A percentile compares a stretch with the other conserved stretches of the same genome.
phyloP scores from a whole-genome alignment of 2,329 filamentous ascomycete species.

The Truncatella angustata region DNA sequence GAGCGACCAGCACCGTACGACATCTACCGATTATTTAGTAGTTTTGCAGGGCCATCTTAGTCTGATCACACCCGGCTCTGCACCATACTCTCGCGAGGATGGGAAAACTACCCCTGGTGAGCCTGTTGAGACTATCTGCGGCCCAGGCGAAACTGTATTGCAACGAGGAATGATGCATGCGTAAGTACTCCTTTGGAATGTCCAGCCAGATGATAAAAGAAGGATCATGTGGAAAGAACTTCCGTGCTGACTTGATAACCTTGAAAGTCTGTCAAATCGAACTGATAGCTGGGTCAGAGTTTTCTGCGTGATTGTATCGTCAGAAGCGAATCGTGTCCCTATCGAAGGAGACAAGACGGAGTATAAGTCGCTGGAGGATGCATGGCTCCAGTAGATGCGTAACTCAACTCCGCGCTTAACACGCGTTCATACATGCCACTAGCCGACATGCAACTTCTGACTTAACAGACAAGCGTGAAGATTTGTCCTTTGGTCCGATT shows the following conservation, averaged over 20 bases:
- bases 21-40: conserved; percentile 30
- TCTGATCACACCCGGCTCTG: conserved; percentile 22
- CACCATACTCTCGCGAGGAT: conserved; percentile 21
- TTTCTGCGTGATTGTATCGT: conserved; percentile 19
- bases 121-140: conserved; percentile 24
- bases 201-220: neutral
- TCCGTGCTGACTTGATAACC: neutral
- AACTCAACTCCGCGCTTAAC: too few relatives aligned
- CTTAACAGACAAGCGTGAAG: too few relatives aligned
- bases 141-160: conserved; percentile 27
- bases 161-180: conserved; percentile 30
- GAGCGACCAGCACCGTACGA: conserved; percentile 27
- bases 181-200: conserved; percentile 22
- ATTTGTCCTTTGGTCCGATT: too few relatives aligned
- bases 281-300: conserved; percentile 26
- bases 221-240: conserved; percentile 3
- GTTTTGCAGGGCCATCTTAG: conserved; percentile 26
- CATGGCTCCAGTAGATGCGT: neutral
- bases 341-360: conserved; percentile 3
- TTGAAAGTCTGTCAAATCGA: conserved; percentile 24
- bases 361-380: neutral
- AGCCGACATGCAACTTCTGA: too few relatives aligned
- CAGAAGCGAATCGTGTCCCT: conserved; percentile 22
- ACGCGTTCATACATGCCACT: too few relatives aligned
- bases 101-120: conserved; percentile 24